Evolutionary conservation across 305 asterid genomes (phyloP).

Genomic region (Solanum hybrid): DNA sequence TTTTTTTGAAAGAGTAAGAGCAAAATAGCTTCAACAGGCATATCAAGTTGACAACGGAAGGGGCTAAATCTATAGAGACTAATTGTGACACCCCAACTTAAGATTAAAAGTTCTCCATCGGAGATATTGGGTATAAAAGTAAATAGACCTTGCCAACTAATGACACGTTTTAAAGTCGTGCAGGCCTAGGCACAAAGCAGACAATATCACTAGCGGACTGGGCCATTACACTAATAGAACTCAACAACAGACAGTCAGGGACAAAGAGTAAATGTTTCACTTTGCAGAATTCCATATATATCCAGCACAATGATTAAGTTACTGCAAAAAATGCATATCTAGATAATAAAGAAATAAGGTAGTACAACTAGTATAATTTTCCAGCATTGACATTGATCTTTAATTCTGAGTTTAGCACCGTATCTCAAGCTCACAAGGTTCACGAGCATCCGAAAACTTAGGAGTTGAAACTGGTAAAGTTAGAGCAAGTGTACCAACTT

Average conservation of each 20-base stretch:
- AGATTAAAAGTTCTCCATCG: background rate
- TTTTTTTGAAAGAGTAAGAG: background rate
- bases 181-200: background rate
- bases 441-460: background rate
- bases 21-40: background rate
- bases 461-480: background rate
- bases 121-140: background rate
- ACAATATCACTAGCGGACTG: background rate
- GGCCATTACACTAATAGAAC: background rate
- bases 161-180: background rate
- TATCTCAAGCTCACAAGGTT: background rate
- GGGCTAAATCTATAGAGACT: background rate
- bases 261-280: background rate
- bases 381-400: background rate
- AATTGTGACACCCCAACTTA: background rate
- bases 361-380: background rate
- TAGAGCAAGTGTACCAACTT: background rate
- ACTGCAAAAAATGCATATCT: background rate
- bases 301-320: background rate
- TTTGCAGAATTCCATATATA: background rate
- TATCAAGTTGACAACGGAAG: background rate
- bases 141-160: background rate
- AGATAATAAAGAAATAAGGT: background rate
- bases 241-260: background rate
- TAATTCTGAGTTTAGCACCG: background rate